Conservation (phyloP, 2,329 filamentous ascomycete species). For the Emmonsiellopsis sp. region DNA sequence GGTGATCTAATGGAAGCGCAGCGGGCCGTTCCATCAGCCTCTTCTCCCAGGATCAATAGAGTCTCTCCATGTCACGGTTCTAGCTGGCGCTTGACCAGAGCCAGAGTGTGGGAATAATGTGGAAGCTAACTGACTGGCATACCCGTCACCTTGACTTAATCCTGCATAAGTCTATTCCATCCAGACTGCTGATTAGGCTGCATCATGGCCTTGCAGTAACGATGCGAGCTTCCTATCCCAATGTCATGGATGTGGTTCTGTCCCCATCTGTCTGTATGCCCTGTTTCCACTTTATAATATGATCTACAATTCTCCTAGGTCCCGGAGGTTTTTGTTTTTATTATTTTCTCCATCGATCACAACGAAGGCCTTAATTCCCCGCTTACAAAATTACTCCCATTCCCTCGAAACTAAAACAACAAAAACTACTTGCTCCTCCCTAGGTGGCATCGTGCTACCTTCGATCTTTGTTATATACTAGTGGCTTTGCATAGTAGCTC, state of each 20-base stretch:
- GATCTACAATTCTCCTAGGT: neutral
- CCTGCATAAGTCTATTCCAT: conserved; percentile 30
- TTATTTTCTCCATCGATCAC: neutral
- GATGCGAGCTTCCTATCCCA: conserved; percentile 1
- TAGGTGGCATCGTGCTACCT: conserved; percentile 1
- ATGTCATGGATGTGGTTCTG: neutral
- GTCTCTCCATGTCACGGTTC: conserved; percentile 20
- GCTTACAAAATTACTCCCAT: neutral
- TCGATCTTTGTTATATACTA: neutral
- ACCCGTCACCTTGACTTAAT: conserved; percentile 21
- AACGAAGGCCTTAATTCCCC: neutral
- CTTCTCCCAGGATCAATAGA: conserved; percentile 30
- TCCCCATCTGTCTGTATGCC: neutral
- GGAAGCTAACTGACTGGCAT: conserved; percentile 20
- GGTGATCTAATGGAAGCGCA: conserved; percentile 31
- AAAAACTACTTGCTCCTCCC: neutral
- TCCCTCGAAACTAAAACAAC: neutral
- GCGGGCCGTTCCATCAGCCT: conserved; percentile 36
- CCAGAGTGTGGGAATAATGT: conserved; percentile 15
- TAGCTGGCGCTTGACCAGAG: conserved; percentile 24
- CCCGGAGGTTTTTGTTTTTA: neutral
- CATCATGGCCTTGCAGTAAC: conserved; percentile 11
- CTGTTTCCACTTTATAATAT: conserved; percentile 9
- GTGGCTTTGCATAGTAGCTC: too few relatives aligned
- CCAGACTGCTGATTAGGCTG: conserved; percentile 30